phyloP scores from a whole-genome alignment of 768 basidiomycete genomes.

The Filobasidium floriforme region DNA sequence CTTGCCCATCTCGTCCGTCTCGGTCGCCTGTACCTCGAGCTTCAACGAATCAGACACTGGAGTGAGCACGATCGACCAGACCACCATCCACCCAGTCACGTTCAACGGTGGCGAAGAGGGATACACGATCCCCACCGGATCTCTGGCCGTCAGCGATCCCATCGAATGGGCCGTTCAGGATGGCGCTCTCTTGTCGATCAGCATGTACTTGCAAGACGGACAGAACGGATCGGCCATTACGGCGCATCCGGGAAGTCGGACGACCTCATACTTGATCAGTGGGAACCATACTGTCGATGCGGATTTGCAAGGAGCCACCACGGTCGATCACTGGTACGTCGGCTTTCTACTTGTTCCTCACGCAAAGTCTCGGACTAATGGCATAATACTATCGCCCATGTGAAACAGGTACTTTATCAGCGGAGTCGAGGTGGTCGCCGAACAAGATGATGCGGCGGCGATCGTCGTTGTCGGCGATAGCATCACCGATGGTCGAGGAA shows the following conservation, averaged over 20 bases:
- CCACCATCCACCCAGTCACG: conserved; percentile 46
- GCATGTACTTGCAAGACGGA: conserved; percentile 48
- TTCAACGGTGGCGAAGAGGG: conserved; percentile 49
- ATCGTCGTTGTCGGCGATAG: conserved; percentile 53
- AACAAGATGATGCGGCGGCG: conserved; percentile 33
- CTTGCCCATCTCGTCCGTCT: conserved; percentile 46
- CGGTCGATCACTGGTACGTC: too few relatives aligned
- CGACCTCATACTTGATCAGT: conserved; percentile 35
- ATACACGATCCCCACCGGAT: conserved; percentile 50
- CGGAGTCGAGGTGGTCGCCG: conserved; percentile 48
- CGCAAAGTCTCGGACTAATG: too few relatives aligned
- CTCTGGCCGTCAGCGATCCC: conserved; percentile 50
- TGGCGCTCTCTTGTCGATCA: conserved; percentile 48
- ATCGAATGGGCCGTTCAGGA: conserved; percentile 47
- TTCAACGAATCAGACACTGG: conserved; percentile 34
- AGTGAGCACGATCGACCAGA: conserved; percentile 45
- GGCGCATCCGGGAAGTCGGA: conserved; percentile 52
- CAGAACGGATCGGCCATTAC: conserved; percentile 49
- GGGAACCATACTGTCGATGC: conserved; percentile 14
- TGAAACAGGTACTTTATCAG: conserved; percentile 41
- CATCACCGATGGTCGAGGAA: conserved; percentile 54
- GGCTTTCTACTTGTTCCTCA: too few relatives aligned
- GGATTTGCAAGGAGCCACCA: background rate
- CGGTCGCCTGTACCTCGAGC: conserved; percentile 35
- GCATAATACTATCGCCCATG: too few relatives aligned